These are phyloP conservation scores for Vitis hybrid DNA, from an alignment of 177 flowering plant species.

Conservation along the genomic window DNA sequence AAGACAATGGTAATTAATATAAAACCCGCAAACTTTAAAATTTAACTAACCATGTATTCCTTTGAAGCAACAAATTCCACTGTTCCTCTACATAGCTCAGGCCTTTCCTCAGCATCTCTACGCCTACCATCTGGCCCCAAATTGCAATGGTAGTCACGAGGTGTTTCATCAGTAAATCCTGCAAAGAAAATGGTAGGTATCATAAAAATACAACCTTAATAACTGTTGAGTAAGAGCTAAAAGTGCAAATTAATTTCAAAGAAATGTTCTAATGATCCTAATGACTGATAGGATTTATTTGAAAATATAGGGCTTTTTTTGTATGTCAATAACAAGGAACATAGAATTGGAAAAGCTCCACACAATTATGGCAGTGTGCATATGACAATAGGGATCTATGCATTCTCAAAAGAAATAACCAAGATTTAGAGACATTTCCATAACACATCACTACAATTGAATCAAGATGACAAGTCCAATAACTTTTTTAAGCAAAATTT, in stretches of 20 bases:
- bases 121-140: constrained; percentile 98
- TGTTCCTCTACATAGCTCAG: constrained; percentile 94
- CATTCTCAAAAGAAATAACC: not conserved
- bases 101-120: constrained; percentile 98
- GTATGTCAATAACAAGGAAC: no score
- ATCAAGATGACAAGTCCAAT: not conserved
- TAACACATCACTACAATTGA: not conserved
- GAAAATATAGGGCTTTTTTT: not conserved
- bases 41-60: constrained; percentile 74
- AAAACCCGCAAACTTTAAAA: not conserved
- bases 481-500: not conserved
- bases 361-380: not conserved
- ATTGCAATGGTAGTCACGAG: constrained; percentile 94
- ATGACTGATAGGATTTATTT: not conserved
- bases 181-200: constrained; percentile 22
- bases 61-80: constrained; percentile 97
- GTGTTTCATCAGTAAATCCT: constrained; percentile 94
- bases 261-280: not conserved
- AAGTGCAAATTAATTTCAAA: not conserved
- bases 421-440: not conserved
- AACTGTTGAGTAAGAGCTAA: not conserved
- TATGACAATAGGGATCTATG: not conserved
- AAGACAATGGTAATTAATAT: not conserved
- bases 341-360: no score
- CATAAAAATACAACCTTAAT: not conserved